phyloP scores from a whole-genome alignment of 176 grass and related monocot genomes.

The Triticum urartu region DNA sequence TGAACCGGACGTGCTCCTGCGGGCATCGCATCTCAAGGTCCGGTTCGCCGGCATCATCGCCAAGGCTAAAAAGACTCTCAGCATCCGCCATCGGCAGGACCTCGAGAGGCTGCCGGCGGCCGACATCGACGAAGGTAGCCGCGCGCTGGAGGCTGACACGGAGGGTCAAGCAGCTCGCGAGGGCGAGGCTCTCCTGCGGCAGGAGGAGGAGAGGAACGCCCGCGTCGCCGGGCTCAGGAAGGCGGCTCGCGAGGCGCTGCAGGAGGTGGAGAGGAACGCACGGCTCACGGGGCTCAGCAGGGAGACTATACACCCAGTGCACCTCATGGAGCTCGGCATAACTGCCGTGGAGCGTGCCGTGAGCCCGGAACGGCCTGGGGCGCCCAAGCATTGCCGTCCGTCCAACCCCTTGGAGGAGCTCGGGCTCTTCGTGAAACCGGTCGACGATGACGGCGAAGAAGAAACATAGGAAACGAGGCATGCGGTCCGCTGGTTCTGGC shows the following conservation, averaged over 20 bases:
- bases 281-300: not conserved
- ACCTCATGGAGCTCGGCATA: conserved; percentile 24
- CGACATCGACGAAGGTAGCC: not conserved
- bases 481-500: not conserved
- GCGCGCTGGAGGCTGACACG: not conserved
- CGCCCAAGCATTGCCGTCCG: not conserved
- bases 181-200: not conserved
- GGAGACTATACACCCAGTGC: not conserved
- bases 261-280: not conserved
- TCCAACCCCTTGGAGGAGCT: conserved; percentile 15
- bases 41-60: conserved; percentile 8
- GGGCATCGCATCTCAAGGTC: not conserved
- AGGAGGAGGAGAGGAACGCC: not conserved
- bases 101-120: not conserved
- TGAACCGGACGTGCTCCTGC: not conserved
- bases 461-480: not conserved
- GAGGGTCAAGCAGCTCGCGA: not conserved
- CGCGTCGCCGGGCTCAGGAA: not conserved
- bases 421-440: not conserved
- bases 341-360: not conserved
- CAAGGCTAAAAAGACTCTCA: not conserved
- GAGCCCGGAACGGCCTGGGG: not conserved
- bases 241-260: not conserved
- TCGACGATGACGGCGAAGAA: not conserved
- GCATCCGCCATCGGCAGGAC: not conserved